These are phyloP conservation scores for Zymoseptoria crescenta DNA, from an alignment of 2,329 filamentous ascomycete species.

Conservation along the genomic window DNA sequence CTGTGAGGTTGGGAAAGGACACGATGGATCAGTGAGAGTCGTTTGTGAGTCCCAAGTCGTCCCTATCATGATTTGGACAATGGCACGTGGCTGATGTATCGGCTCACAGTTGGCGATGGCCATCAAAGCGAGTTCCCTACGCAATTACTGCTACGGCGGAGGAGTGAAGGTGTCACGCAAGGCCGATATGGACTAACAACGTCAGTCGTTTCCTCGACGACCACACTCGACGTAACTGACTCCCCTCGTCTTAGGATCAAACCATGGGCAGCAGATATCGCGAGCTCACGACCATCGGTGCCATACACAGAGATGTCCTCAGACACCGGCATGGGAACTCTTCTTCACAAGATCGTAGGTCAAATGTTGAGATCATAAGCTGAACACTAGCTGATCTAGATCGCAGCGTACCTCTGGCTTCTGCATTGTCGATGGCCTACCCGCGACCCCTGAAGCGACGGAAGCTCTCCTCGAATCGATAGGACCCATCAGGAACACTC, in stretches of 20 bases:
- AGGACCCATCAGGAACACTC: conserved; percentile 78
- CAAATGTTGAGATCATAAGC: neutral
- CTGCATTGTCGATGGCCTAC: conserved; percentile 65
- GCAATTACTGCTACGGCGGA: conserved; percentile 6
- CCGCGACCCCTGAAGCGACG: conserved; percentile 62
- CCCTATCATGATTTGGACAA: conserved; percentile 3
- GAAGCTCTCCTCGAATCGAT: conserved; percentile 70
- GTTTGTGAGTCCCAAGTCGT: conserved; percentile 11
- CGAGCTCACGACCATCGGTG: conserved; percentile 20
- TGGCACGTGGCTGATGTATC: neutral
- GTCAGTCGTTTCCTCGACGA: neutral
- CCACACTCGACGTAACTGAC: neutral
- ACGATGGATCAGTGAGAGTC: conserved; percentile 6
- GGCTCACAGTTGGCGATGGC: conserved; percentile 15
- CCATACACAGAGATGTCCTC: conserved; percentile 13
- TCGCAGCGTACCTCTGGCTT: conserved; percentile 62
- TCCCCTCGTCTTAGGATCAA: conserved; percentile 2
- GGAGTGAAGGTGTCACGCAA: conserved; percentile 5
- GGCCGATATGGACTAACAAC: conserved; percentile 15
- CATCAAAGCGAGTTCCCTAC: conserved; percentile 15
- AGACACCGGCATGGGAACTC: conserved; percentile 17
- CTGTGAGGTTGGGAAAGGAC: conserved; percentile 3
- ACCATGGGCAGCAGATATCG: conserved; percentile 22
- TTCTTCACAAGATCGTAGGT: conserved; percentile 20
- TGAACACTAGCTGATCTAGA: neutral